These are phyloP conservation scores for Babesia bovis DNA, from an alignment of 169 alveolate genomes.

Conservation along the genomic window DNA sequence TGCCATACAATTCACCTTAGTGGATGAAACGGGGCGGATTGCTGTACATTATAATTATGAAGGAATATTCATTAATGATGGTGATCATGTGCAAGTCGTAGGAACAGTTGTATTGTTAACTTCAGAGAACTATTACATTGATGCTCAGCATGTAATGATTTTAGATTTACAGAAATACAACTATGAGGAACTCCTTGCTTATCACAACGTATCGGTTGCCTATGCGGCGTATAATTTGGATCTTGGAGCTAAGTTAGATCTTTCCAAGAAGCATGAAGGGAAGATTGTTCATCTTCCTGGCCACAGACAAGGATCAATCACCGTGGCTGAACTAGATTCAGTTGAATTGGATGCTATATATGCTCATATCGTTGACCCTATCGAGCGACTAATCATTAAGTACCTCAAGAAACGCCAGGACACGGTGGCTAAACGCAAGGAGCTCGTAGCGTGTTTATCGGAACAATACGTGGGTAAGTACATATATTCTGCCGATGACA, in stretches of 20 bases:
- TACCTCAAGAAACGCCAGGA: slow-evolving; percentile 55
- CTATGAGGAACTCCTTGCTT: slow-evolving; percentile 21
- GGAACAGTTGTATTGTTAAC: slow-evolving; percentile 57
- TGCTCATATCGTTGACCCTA: slow-evolving; percentile 51
- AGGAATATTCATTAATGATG: slow-evolving; percentile 13
- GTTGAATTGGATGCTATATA: slow-evolving; percentile 33
- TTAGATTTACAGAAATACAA: slow-evolving; percentile 5
- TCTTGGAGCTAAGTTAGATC: slow-evolving; percentile 31
- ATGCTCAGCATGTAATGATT: slow-evolving; percentile 56
- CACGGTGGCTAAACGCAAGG: slow-evolving; percentile 32
- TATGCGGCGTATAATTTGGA: slow-evolving; percentile 58
- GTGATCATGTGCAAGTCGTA: slow-evolving; percentile 58
- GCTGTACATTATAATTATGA: slow-evolving; percentile 42
- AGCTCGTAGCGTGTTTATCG: slow-evolving; percentile 29
- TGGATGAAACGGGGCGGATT: slow-evolving; percentile 54
- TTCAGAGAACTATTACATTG: slow-evolving; percentile 58
- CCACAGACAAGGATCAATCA: neutral
- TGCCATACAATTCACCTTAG: slow-evolving; percentile 33
- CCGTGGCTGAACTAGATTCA: slow-evolving; percentile 14
- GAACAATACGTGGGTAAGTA: slow-evolving; percentile 47
- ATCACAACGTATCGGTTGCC: slow-evolving; percentile 65
- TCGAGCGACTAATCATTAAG: slow-evolving; percentile 45
- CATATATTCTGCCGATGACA: too few relatives aligned
- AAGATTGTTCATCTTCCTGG: slow-evolving; percentile 61
- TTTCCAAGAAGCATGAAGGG: slow-evolving; percentile 55